These are phyloP conservation scores for Trapa bicornis DNA, from an alignment of 345 rosid species.

Conservation along the genomic window DNA sequence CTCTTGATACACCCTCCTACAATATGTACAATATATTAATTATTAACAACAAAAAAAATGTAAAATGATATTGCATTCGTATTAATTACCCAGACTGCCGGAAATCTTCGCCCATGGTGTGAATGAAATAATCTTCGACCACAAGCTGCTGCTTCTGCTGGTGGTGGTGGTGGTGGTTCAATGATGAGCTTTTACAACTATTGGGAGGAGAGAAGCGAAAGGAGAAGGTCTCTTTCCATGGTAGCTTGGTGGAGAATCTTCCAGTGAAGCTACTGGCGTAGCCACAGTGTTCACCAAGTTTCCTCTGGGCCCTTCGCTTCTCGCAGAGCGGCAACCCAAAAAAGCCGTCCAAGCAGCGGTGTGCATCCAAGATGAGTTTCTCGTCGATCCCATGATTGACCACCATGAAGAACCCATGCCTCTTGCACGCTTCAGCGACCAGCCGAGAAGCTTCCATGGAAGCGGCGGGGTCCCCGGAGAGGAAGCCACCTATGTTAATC, in stretches of 20 bases:
- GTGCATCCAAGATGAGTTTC: constrained; percentile 50
- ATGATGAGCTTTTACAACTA: constrained; percentile 12
- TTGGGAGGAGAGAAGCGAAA: constrained; percentile 33
- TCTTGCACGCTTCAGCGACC: constrained; percentile 55
- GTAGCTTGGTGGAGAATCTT: constrained; percentile 74
- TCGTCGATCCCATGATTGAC: constrained; percentile 74
- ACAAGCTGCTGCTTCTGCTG: neutral
- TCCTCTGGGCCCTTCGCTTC: constrained; percentile 67
- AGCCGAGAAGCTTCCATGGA: constrained; percentile 43
- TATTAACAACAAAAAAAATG: constrained; percentile 2
- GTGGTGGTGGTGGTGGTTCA: neutral
- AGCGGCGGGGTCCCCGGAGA: constrained; percentile 40
- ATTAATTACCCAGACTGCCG: constrained; percentile 45
- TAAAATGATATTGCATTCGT: no score
- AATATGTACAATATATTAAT: neutral
- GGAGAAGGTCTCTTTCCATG: constrained; percentile 96
- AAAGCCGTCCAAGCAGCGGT: constrained; percentile 52
- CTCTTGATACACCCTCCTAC: constrained; percentile 61
- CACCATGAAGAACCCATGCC: constrained; percentile 83
- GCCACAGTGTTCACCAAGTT: constrained; percentile 69
- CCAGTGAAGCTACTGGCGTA: constrained; percentile 98
- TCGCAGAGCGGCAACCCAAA: constrained; percentile 57
- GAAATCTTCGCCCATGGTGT: constrained; percentile 58
- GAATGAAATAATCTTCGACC: constrained; percentile 42
- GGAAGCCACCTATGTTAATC: constrained; percentile 48